phyloP scores from a whole-genome alignment of 2,329 filamentous ascomycete species.

The Pseudopyricularia javanii region DNA sequence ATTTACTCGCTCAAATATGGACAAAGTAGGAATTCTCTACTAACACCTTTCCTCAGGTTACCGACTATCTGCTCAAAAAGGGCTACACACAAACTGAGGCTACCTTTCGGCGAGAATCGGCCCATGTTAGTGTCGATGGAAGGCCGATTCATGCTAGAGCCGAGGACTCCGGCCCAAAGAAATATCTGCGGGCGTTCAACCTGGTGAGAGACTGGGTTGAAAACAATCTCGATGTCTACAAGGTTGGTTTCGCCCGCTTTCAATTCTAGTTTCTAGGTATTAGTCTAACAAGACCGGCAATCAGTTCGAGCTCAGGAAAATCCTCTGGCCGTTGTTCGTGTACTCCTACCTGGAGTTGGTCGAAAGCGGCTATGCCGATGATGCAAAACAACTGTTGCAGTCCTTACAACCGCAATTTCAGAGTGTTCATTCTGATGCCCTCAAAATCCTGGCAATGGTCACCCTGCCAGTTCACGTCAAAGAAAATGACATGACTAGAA shows the following conservation, averaged over 20 bases:
- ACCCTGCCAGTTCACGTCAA: conserved; percentile 66
- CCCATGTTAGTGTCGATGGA: conserved; percentile 69
- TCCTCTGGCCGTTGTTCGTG: conserved; percentile 89
- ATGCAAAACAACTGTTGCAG: conserved; percentile 63
- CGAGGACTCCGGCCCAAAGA: conserved; percentile 61
- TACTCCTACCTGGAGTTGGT: conserved; percentile 83
- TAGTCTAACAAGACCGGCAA: conserved; percentile 6
- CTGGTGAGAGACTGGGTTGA: conserved; percentile 75
- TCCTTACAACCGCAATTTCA: conserved; percentile 59
- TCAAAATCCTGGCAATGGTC: conserved; percentile 63
- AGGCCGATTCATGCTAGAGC: conserved; percentile 54
- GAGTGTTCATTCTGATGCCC: conserved; percentile 65
- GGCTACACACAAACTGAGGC: conserved; percentile 89
- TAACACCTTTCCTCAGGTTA: conserved; percentile 40
- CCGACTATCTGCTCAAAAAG: conserved; percentile 91
- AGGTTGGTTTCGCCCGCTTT: conserved; percentile 35
- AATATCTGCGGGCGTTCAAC: conserved; percentile 64
- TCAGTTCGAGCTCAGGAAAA: conserved; percentile 72
- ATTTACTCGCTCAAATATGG: neutral
- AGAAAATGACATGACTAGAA: conserved; percentile 63
- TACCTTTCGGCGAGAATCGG: conserved; percentile 81
- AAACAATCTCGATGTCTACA: conserved; percentile 87
- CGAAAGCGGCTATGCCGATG: conserved; percentile 55
- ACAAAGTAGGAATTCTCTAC: neutral
- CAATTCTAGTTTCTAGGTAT: neutral